Evolutionary conservation across 805 yeast species (phyloP).

Genomic region (Wickerhamiella allomyrinae): DNA sequence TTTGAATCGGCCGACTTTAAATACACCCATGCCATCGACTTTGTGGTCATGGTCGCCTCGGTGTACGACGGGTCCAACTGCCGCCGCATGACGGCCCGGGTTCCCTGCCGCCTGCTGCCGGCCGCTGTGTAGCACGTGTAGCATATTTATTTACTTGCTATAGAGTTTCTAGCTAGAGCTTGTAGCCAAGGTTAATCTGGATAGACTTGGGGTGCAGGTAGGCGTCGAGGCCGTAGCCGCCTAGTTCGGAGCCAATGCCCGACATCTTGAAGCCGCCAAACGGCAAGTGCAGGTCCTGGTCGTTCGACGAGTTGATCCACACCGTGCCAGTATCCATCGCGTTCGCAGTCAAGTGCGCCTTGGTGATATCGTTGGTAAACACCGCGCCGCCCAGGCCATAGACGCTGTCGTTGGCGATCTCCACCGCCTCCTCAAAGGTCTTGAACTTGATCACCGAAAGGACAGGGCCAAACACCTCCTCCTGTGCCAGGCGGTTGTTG

Average conservation of each 20-base stretch:
- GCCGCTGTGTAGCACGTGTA: neutral
- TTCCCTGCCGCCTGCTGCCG: neutral
- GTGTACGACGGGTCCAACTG: neutral
- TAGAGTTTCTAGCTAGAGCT: constrained; percentile 11
- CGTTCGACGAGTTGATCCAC: constrained; percentile 85
- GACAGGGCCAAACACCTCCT: constrained; percentile 85
- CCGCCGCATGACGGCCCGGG: neutral
- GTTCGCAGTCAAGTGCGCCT: constrained; percentile 61
- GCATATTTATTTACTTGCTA: neutral
- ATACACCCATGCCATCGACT: neutral
- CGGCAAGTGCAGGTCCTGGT: constrained; percentile 75
- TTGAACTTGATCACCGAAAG: constrained; percentile 52
- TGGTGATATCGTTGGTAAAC: constrained; percentile 61
- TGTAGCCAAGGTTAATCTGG: constrained; percentile 22
- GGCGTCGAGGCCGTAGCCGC: constrained; percentile 70
- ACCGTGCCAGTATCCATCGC: constrained; percentile 76
- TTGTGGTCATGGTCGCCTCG: neutral
- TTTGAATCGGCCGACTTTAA: neutral
- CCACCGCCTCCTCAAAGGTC: constrained; percentile 52
- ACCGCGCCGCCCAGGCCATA: constrained; percentile 71
- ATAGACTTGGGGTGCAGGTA: constrained; percentile 83
- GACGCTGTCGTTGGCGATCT: constrained; percentile 52
- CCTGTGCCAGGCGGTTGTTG: constrained; percentile 50
- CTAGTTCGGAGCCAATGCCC: constrained; percentile 91
- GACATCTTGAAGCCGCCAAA: constrained; percentile 87